Evolutionary conservation across 2,329 filamentous ascomycete species (phyloP).

Genomic region (Fusarium sp.): DNA sequence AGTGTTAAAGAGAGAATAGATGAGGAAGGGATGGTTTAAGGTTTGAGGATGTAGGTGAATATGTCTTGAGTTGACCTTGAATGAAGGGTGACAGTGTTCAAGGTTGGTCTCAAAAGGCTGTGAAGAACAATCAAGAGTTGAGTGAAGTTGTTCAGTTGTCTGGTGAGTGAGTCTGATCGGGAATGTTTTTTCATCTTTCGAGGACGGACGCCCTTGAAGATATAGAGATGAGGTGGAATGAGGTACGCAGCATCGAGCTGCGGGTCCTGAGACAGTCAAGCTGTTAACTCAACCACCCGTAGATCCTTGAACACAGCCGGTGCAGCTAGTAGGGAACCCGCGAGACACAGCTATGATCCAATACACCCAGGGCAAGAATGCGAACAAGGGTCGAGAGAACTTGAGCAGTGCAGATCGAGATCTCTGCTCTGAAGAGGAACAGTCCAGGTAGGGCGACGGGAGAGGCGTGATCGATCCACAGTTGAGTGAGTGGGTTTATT

Average conservation of each 20-base stretch:
- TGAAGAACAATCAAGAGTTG: constrained; percentile 33
- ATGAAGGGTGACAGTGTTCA: constrained; percentile 33
- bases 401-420: constrained; percentile 42
- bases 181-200: constrained; percentile 50
- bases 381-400: constrained; percentile 45
- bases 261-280: constrained; percentile 51
- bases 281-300: constrained; percentile 50
- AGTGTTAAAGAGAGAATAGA: constrained; percentile 15
- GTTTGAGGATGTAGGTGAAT: constrained; percentile 23
- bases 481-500: constrained; percentile 40
- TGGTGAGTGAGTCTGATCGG: constrained; percentile 49
- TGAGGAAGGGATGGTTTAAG: constrained; percentile 13
- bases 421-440: constrained; percentile 25
- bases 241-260: constrained; percentile 48
- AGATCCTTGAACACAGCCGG: constrained; percentile 48
- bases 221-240: constrained; percentile 57
- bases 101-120: constrained; percentile 27
- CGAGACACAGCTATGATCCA: constrained; percentile 51
- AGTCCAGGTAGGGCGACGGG: constrained; percentile 44
- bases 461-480: constrained; percentile 45
- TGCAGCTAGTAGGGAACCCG: constrained; percentile 47
- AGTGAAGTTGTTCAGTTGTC: constrained; percentile 20
- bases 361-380: constrained; percentile 47
- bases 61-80: constrained; percentile 31
- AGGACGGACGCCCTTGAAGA: constrained; percentile 55